These are phyloP conservation scores for Cyberlindnera bimundalis DNA, from an alignment of 805 yeast species.

Conservation along the genomic window DNA sequence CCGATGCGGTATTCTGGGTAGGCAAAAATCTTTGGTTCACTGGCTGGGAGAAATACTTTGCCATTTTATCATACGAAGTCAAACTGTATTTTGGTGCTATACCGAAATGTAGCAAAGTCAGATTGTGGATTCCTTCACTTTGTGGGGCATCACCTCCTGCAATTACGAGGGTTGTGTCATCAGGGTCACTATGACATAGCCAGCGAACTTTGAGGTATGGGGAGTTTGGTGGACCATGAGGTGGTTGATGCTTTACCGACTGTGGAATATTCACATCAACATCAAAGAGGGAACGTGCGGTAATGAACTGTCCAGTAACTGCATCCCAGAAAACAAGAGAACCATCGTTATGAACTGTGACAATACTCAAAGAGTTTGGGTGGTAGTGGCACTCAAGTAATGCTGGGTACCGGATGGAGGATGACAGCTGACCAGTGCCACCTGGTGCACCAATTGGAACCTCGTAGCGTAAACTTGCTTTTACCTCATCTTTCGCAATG, in stretches of 20 bases:
- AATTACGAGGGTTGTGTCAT: conserved; percentile 67
- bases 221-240: conserved; percentile 23
- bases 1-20: conserved; percentile 42
- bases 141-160: conserved; percentile 59
- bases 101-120: conserved; percentile 71
- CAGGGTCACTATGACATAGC: conserved; percentile 80
- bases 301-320: conserved; percentile 64
- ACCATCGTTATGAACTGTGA: conserved; percentile 79
- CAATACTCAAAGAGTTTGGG: conserved; percentile 86
- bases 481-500: conserved; percentile 55
- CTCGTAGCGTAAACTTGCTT: conserved; percentile 54
- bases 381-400: conserved; percentile 67
- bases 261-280: conserved; percentile 56
- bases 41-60: conserved; percentile 64
- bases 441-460: conserved; percentile 71
- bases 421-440: conserved; percentile 43
- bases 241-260: conserved; percentile 18
- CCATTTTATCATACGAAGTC: conserved; percentile 83
- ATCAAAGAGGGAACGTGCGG: conserved; percentile 71
- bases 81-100: conserved; percentile 72
- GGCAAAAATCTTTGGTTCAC: conserved; percentile 55
- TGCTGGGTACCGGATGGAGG: conserved; percentile 37
- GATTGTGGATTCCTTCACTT: conserved; percentile 38
- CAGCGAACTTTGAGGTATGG: conserved; percentile 59
- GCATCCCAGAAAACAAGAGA: conserved; percentile 93